These are phyloP conservation scores for Rhododendron williamsianum DNA, from an alignment of 148 eudicot genomes.

Conservation along the genomic window DNA sequence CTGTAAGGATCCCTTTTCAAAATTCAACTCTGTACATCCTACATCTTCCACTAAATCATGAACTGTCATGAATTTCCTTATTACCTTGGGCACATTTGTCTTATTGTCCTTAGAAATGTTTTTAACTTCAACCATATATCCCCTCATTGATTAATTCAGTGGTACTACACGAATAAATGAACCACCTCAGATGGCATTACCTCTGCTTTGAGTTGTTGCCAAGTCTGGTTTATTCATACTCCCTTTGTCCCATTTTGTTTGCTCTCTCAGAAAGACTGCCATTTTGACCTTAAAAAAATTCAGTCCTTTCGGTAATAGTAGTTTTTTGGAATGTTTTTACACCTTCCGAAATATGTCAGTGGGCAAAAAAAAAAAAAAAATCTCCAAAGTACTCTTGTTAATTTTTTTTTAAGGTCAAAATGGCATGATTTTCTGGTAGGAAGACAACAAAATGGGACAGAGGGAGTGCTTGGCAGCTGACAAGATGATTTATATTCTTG, in stretches of 20 bases:
- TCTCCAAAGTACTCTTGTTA: neutral
- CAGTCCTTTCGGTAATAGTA: neutral
- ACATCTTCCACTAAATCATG: neutral
- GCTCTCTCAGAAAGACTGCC: neutral
- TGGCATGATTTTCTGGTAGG: neutral
- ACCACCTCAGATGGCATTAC: neutral
- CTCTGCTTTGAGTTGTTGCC: neutral
- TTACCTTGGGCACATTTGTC: neutral
- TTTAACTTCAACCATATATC: neutral
- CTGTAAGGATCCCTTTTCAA: neutral
- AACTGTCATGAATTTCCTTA: neutral
- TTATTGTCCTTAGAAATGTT: neutral
- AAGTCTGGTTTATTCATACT: neutral
- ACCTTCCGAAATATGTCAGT: neutral
- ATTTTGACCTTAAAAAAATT: neutral
- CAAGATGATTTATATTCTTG: neutral
- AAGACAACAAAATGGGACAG: neutral
- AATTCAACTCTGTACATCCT: neutral
- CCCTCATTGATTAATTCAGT: neutral
- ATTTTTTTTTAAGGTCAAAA: neutral
- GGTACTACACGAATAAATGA: neutral
- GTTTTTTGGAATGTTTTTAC: neutral
- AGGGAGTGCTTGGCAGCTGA: neutral
- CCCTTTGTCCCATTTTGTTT: neutral
- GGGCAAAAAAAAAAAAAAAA: neutral